Base-by-base conservation (phyloP, 2,329 filamentous ascomycete species). In the Colletotrichum orchidophilum region DNA sequence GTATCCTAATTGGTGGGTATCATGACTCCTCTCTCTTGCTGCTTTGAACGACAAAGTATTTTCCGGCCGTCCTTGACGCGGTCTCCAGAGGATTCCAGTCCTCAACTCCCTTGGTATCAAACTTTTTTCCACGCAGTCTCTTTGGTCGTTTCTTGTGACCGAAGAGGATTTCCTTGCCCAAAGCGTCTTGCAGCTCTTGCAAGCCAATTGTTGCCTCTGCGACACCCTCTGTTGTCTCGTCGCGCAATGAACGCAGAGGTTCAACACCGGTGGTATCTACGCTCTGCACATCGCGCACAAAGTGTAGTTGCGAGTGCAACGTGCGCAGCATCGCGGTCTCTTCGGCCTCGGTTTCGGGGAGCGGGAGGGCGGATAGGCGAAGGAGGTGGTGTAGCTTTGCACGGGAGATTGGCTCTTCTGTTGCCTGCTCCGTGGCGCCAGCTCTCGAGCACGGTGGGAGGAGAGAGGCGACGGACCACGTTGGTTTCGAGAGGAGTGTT, bases 331-430 rank as follows among this genome's bases (percentile, higher is more conserved):
- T 94, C 29, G 86, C 82, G 0, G 84, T 77, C 79, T 97, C 92
- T 75, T 95, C 91, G 62, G 85, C 85, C 1, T 83, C 74, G 2
- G 86, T 86, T 21, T 86, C 82, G 0, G 96, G 95, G 1, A 87
- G 87, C 0, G 96, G 95, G 0, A 99, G 91, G 15, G 96, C 95
- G 4, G 95, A 97, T 49, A 98, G 91, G 21, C 94, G 93, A 42
- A 98, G 91, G 11, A 98, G 90, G 80, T 98, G 96, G 75, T 90
- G 90, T 0, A 98, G 88, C 79, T 94, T 91, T 54, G 89, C 79
- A 0, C 90, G 84, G 0, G 92, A 91, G 73, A 97, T 87, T 67
- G 81, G 80, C 60, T 85, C 78, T 76, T 78, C 64, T 74, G 76
- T 3, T 71, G 76, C 21, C 54, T 80, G 42, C 42, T 80, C 66